Base-by-base conservation (phyloP, 805 yeast species). In the Candida krabiensis region DNA sequence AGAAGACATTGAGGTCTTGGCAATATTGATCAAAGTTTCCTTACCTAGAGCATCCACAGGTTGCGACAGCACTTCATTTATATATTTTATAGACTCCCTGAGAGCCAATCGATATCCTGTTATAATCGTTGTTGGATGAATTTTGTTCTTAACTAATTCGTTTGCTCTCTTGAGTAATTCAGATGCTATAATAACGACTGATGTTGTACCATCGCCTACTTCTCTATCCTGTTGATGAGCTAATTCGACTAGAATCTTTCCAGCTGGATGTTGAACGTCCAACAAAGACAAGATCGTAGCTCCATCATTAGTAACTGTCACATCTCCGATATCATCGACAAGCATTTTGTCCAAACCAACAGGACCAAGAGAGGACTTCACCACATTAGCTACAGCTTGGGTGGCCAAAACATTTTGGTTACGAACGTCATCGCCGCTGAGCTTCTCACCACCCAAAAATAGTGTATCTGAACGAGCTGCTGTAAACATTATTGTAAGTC, bases 201-300 rank as follows among this genome's bases (percentile, higher is more conserved):
- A 86, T 0, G 99, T 93, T 30, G 99, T 90, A 52, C 98, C 98
- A 59, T 90, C 98, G 44, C 97, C 99, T 37, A 93, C 96, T 67
- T 93, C 99, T 56, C 96, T 79, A 64, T 93, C 99, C 70, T 93
- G 99, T 64, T 93, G 98, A 64, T 93, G 96, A 2, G 99, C 99
- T 58, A 93, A 75, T 59, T 93, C 98, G 34, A 93, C 99, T 41
- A 93, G 71, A 53, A 93, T 93, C 68, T 89, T 91, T 13, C 98
- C 99, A 1, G 99, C 99, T 24, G 99, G 99, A 63, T 93, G 99
- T 66, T 93, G 96, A 35, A 93, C 98, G 60, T 93, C 99, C 49
- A 93, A 71, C 37, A 95, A 67, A 8, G 88, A 76, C 47, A 93
- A 71, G 55, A 93, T 93, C 4, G 99, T 93, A 43, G 99, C 99